Conservation (phyloP, 2,329 filamentous ascomycete genomes). For the Fusarium compactum region DNA sequence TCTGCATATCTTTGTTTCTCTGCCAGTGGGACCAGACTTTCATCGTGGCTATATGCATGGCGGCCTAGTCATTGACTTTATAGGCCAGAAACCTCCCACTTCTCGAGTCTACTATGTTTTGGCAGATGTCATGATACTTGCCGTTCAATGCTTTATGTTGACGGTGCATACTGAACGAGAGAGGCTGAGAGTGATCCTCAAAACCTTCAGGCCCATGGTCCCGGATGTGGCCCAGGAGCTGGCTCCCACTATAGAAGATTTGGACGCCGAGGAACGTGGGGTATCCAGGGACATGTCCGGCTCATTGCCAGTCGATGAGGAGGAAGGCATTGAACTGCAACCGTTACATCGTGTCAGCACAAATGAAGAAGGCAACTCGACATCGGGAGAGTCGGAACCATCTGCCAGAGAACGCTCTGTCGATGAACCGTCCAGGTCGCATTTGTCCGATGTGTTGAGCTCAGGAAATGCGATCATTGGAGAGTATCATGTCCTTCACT, state of each 20-base stretch:
- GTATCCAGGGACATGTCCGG: slow-evolving; percentile 57
- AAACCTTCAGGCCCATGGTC: slow-evolving; percentile 53
- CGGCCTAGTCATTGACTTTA: slow-evolving; percentile 74
- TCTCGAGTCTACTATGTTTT: slow-evolving; percentile 67
- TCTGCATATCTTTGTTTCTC: slow-evolving; percentile 66
- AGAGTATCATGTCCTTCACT: slow-evolving; percentile 65
- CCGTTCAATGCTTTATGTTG: slow-evolving; percentile 73
- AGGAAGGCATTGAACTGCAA: slow-evolving; percentile 61
- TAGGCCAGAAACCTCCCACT: slow-evolving; percentile 73
- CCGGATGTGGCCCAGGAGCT: slow-evolving; percentile 48
- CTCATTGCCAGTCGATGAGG: slow-evolving; percentile 52
- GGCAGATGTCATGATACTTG: slow-evolving; percentile 67
- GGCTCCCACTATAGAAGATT: slow-evolving; percentile 58
- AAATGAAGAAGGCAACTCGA: slow-evolving; percentile 41
- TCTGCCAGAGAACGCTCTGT: slow-evolving; percentile 43
- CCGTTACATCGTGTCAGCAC: slow-evolving; percentile 46
- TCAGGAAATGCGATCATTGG: slow-evolving; percentile 68
- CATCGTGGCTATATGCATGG: slow-evolving; percentile 75
- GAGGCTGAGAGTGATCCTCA: slow-evolving; percentile 63
- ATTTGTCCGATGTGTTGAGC: slow-evolving; percentile 61
- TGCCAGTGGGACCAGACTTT: slow-evolving; percentile 69
- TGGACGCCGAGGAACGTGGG: slow-evolving; percentile 69
- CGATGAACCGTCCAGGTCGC: slow-evolving; percentile 52
- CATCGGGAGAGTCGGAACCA: slow-evolving; percentile 47
- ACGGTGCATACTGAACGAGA: slow-evolving; percentile 72